These are phyloP conservation scores for Agaricus subrufescens DNA, from an alignment of 768 basidiomycete species.

Conservation along the genomic window DNA sequence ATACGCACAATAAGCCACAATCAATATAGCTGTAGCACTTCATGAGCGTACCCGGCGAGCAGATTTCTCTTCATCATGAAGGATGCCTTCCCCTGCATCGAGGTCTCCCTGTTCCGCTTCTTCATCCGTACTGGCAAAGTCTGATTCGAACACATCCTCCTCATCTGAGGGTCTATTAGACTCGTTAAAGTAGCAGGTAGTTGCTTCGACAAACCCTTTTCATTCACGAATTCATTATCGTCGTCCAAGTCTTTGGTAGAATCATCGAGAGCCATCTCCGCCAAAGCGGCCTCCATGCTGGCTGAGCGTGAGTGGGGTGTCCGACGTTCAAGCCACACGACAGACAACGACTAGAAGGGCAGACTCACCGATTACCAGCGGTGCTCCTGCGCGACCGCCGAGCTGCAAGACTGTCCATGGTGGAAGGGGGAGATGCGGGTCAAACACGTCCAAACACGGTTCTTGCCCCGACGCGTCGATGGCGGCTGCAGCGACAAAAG, in stretches of 20 bases:
- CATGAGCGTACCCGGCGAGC: conserved; percentile 37
- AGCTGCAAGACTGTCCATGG: conserved; percentile 39
- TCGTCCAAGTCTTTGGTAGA: conserved; percentile 59
- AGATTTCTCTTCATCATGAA: conserved; percentile 56
- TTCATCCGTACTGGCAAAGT: conserved; percentile 84
- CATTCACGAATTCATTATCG: conserved; percentile 65
- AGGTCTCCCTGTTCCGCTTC: conserved; percentile 43
- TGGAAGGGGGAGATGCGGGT: not conserved
- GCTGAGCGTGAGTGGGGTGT: conserved; percentile 8
- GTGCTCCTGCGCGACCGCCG: conserved; percentile 68
- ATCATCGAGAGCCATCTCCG: conserved; percentile 60
- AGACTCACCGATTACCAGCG: conserved; percentile 67
- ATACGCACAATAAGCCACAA: not conserved
- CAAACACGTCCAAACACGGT: conserved; percentile 11
- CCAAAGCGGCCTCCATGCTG: conserved; percentile 77
- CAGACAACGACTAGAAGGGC: not conserved
- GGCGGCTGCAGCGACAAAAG: not conserved
- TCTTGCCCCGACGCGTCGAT: not conserved
- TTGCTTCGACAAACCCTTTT: conserved; percentile 44
- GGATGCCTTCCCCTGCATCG: conserved; percentile 52
- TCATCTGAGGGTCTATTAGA: conserved; percentile 47
- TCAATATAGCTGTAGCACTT: not conserved
- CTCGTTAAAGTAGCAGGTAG: conserved; percentile 11
- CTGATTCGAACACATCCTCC: conserved; percentile 76
- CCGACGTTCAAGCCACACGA: not conserved